phyloP scores from a whole-genome alignment of 768 basidiomycete genomes.

The Suillus americanus region DNA sequence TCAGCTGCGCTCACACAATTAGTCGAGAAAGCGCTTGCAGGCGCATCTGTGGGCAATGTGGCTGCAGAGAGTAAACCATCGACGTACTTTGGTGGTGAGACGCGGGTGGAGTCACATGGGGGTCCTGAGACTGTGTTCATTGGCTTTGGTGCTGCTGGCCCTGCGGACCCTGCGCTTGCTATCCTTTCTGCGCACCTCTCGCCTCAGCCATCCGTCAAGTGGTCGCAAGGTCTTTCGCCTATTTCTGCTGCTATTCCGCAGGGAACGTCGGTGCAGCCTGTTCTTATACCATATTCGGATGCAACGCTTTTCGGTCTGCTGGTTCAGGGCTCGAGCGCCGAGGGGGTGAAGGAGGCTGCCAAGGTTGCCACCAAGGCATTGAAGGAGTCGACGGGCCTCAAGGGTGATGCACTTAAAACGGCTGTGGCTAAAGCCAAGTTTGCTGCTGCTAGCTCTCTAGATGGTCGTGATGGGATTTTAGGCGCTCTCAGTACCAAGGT shows the following conservation, averaged over 20 bases:
- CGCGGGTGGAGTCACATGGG: constrained; percentile 63
- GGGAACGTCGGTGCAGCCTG: constrained; percentile 64
- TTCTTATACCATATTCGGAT: constrained; percentile 90
- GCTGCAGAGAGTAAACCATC: constrained; percentile 27
- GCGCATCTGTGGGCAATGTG: constrained; percentile 31
- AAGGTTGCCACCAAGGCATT: constrained; percentile 69
- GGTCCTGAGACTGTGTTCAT: constrained; percentile 79
- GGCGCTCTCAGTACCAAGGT: constrained; percentile 66
- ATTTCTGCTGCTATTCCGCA: constrained; percentile 59
- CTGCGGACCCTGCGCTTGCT: constrained; percentile 68
- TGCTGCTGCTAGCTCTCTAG: constrained; percentile 64
- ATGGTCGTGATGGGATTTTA: constrained; percentile 68
- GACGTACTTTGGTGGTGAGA: constrained; percentile 84
- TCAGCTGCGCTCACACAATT: constrained; percentile 67
- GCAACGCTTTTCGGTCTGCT: constrained; percentile 84
- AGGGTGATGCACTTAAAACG: constrained; percentile 69
- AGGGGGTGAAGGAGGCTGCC: constrained; percentile 65
- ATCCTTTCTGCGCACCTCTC: constrained; percentile 81
- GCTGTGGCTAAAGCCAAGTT: constrained; percentile 92
- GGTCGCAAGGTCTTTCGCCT: constrained; percentile 74
- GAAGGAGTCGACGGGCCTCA: constrained; percentile 49
- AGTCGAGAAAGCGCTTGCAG: constrained; percentile 65
- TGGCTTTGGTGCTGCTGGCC: constrained; percentile 76
- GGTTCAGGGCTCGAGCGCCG: constrained; percentile 65
- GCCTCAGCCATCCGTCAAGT: constrained; percentile 80